phyloP scores from a whole-genome alignment of 1,284 basidiomycete species.

The Cryptococcus hybrid region DNA sequence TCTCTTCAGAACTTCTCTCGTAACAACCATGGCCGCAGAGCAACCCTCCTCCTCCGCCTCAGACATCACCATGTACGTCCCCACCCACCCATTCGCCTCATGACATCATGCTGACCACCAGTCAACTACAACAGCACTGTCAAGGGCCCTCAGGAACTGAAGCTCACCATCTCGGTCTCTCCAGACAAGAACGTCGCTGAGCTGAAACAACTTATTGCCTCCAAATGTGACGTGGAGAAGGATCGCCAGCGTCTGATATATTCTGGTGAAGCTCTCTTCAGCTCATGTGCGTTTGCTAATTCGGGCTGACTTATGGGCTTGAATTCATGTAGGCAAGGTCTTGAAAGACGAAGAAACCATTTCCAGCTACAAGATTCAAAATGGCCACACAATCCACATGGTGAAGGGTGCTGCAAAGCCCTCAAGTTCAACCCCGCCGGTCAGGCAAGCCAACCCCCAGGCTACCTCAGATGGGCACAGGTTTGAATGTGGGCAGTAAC shows the following conservation, averaged over 20 bases:
- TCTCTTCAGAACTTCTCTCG: no score
- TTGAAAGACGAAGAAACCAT: constrained; percentile 76
- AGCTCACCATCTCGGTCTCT: constrained; percentile 76
- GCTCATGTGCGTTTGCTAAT: neutral
- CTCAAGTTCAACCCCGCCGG: constrained; percentile 30
- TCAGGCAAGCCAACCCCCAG: constrained; percentile 45
- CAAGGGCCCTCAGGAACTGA: constrained; percentile 79
- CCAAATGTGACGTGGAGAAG: constrained; percentile 77
- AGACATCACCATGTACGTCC: constrained; percentile 14
- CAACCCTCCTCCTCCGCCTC: neutral
- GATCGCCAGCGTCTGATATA: constrained; percentile 83
- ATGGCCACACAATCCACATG: constrained; percentile 83
- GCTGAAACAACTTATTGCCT: constrained; percentile 80
- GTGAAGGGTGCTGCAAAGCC: constrained; percentile 77
- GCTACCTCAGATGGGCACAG: constrained; percentile 75
- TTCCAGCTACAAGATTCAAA: constrained; percentile 81
- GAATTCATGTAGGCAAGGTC: constrained; percentile 43
- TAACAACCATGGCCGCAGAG: no score
- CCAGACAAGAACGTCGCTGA: constrained; percentile 70
- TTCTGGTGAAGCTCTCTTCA: constrained; percentile 60
- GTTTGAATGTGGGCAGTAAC: constrained; percentile 60
- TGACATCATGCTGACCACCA: no score
- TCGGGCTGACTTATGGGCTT: neutral
- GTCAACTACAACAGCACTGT: constrained; percentile 33
- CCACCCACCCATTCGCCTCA: neutral